Evolutionary conservation across 495 filamentous ascomycete genomes (phyloP).

Genomic region (Penicillium antarcticum): DNA sequence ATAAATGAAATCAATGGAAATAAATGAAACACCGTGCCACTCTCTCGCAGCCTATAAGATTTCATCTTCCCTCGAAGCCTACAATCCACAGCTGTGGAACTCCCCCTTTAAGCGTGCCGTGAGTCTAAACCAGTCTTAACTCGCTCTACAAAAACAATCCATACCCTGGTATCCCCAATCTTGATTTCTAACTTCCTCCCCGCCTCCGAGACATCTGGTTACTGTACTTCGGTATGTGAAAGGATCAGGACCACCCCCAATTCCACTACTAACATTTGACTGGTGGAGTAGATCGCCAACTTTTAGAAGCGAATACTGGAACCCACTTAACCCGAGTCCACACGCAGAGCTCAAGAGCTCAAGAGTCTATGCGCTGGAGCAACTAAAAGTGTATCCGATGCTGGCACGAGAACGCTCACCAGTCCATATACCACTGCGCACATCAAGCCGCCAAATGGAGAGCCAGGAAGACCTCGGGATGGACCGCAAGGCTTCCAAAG

Average conservation of each 20-base stretch:
- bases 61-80: background rate
- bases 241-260: too few relatives aligned
- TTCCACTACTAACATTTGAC: background rate
- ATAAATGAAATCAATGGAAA: background rate
- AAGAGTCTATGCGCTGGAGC: background rate
- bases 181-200: background rate
- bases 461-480: constrained; percentile 16
- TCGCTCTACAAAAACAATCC: background rate
- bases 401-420: constrained; percentile 19
- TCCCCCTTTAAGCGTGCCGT: constrained; percentile 16
- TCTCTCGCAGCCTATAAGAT: constrained; percentile 4
- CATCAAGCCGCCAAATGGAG: constrained; percentile 27
- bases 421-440: constrained; percentile 29
- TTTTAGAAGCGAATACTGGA: background rate
- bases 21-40: constrained; percentile 21
- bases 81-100: constrained; percentile 8
- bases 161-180: background rate
- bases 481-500: constrained; percentile 31
- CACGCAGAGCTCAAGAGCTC: background rate
- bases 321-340: background rate
- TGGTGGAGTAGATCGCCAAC: background rate
- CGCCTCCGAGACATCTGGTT: too few relatives aligned
- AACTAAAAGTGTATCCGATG: background rate
- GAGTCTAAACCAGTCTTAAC: background rate
- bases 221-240: too few relatives aligned